Evolutionary conservation across 2,329 filamentous ascomycete genomes (phyloP), one percentile per base, ranked within the genome.

Genomic region (Lachnellula hyalina): DNA sequence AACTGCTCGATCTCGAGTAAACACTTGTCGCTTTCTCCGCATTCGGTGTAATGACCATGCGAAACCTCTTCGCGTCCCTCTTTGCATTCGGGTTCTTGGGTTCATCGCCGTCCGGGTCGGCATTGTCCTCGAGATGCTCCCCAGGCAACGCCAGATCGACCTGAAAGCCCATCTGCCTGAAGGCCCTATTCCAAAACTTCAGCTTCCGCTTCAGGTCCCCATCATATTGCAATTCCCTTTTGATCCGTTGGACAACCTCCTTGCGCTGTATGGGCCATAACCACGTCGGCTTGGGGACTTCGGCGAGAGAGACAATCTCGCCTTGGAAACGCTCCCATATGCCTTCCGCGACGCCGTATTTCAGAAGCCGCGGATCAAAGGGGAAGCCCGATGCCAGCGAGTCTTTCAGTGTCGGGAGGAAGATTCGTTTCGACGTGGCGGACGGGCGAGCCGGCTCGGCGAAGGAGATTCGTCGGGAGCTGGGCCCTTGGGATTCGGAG

Each of bases 391-490:
- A 64, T 5, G 58, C 55, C 15, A 65, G 54, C 8, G 56, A 56
- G 38, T 51, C 58, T 4, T 47, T 57, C 41, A 54, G 58, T 4
- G 63, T 65, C 11, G 61, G 55, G 8, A 65, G 58, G 47, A 59
- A 56, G n/a, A 64, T 50, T 8, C 62, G 62, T 47, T 55, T 57
- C n/a, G 55, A 56, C 1, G 52, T 52, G 2, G 57, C 45, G 2
- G 55, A 51, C 3, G 63, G 62, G 14, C 57, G 56, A 23, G 56
- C 53, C 11, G 55, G 52, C 6, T 61, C 56, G 3, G 59, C 63
- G 52, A 65, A 65, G 11, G 63, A 65, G 38, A 65, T 63, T 21
- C 62, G 54, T 9, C 63, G 57, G n/a, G 51, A 55, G n/a, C n/a
- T 21, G 15, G 41, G 41, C 8, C 41, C 41, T 12, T 21, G 41